Evolutionary conservation across 441 rosid genomes (phyloP).

Genomic region (Eutrema salsugineum): DNA sequence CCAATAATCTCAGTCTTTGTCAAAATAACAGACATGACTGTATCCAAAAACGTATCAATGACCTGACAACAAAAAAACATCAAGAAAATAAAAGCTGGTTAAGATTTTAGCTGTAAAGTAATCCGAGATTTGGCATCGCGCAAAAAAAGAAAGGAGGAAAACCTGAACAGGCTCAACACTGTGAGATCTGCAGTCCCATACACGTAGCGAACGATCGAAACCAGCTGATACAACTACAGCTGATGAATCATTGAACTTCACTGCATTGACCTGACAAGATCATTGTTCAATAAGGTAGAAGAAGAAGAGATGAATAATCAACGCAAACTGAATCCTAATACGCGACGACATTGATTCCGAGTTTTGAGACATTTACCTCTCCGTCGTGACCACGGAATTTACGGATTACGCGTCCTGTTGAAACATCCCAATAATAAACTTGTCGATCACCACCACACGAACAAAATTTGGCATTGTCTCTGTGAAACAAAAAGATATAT

Average conservation of each 20-base stretch:
- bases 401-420: conserved; percentile 84
- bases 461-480: conserved; percentile 82
- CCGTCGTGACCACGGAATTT: conserved; percentile 93
- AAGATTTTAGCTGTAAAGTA: neutral
- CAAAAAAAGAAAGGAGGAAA: conserved; percentile 1
- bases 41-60: conserved; percentile 75
- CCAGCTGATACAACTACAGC: conserved; percentile 92
- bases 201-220: conserved; percentile 83
- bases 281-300: neutral
- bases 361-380: conserved; percentile 45
- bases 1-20: conserved; percentile 89
- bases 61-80: conserved; percentile 39
- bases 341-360: neutral
- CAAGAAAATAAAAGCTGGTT: neutral
- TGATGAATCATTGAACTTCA: conserved; percentile 78
- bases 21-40: conserved; percentile 92
- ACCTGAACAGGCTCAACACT: conserved; percentile 97
- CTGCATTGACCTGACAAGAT: conserved; percentile 73
- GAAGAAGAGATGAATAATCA: neutral
- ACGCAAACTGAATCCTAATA: neutral
- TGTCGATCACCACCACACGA: conserved; percentile 98
- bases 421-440: conserved; percentile 93
- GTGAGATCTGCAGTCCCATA: conserved; percentile 97
- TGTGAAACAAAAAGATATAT: neutral
- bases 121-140: neutral